Percentiles rank a stretch among this genome's conserved stretches.
These are phyloP conservation scores for Rhodotorula sp. DNA, from an alignment of 1,284 basidiomycete genomes.

Conservation along the genomic window DNA sequence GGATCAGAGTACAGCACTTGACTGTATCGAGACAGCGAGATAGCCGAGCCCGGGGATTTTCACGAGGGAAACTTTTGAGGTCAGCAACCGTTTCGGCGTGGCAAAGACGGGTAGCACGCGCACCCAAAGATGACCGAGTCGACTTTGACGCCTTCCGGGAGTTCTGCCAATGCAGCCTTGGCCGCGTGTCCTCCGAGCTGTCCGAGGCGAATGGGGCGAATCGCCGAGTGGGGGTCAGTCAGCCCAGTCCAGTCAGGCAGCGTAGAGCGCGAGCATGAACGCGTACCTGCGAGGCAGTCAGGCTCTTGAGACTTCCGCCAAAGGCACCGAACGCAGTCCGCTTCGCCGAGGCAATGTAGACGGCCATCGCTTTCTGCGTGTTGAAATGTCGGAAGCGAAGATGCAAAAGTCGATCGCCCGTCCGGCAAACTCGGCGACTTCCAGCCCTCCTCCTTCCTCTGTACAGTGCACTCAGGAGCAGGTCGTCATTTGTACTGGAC, in stretches of 20 bases:
- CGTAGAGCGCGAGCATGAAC: neutral
- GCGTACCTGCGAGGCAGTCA: slow-evolving; percentile 49
- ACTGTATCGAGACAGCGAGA: slow-evolving; percentile 36
- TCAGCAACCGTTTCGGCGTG: neutral
- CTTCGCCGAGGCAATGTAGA: slow-evolving; percentile 51
- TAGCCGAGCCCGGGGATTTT: neutral
- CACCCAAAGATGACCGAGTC: slow-evolving; percentile 55
- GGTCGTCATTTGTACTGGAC: too few species aligned
- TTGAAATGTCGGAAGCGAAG: neutral
- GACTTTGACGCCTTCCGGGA: slow-evolving; percentile 52
- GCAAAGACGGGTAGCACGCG: slow-evolving; percentile 24
- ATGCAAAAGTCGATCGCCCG: neutral
- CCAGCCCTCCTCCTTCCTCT: too few species aligned
- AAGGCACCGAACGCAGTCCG: slow-evolving; percentile 59
- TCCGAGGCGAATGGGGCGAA: slow-evolving; percentile 20
- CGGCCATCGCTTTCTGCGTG: slow-evolving; percentile 5
- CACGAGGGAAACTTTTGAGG: neutral
- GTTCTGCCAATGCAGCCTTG: slow-evolving; percentile 55
- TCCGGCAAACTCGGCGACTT: neutral
- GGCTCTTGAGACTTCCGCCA: slow-evolving; percentile 55
- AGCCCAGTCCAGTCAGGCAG: too few species aligned
- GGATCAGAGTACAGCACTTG: slow-evolving; percentile 53
- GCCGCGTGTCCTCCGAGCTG: slow-evolving; percentile 55
- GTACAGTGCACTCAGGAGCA: too few species aligned
- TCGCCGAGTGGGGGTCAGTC: slow-evolving; percentile 2